Evolutionary conservation across 352 stramenopile genomes (phyloP).

Genomic region (Blastocystis sp.): DNA sequence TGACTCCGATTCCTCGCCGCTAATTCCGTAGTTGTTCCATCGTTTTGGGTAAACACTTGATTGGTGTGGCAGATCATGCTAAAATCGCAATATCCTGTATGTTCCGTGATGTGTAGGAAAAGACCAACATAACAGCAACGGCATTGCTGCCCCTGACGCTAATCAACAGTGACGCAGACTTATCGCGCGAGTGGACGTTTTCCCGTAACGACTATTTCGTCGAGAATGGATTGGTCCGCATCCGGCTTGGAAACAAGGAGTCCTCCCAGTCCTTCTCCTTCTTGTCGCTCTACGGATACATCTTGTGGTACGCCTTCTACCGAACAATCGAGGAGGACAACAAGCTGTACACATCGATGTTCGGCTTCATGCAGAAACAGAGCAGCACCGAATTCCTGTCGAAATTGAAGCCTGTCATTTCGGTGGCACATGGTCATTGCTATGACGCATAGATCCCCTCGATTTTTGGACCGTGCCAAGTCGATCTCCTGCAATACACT

Average conservation of each 20-base stretch:
- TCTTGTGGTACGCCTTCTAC: conserved; percentile 41
- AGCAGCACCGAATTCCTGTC: not conserved
- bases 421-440: not conserved
- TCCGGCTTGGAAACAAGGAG: not conserved
- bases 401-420: not conserved
- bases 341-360: conserved; percentile 10
- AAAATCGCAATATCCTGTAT: not conserved
- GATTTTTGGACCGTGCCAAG: not conserved
- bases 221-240: not conserved
- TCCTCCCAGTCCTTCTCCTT: not conserved
- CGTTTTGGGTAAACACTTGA: not conserved
- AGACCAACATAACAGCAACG: not conserved
- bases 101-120: not conserved
- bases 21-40: not conserved
- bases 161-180: not conserved
- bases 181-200: not conserved
- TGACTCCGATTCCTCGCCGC: not conserved
- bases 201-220: not conserved
- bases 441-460: conserved; percentile 29
- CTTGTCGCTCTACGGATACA: conserved; percentile 14
- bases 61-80: not conserved
- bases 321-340: not conserved
- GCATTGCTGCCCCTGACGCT: not conserved
- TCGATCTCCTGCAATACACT: not conserved
- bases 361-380: not conserved